Evolutionary conservation across 345 rosid genomes (phyloP).

Genomic region (Kandelia obovata): DNA sequence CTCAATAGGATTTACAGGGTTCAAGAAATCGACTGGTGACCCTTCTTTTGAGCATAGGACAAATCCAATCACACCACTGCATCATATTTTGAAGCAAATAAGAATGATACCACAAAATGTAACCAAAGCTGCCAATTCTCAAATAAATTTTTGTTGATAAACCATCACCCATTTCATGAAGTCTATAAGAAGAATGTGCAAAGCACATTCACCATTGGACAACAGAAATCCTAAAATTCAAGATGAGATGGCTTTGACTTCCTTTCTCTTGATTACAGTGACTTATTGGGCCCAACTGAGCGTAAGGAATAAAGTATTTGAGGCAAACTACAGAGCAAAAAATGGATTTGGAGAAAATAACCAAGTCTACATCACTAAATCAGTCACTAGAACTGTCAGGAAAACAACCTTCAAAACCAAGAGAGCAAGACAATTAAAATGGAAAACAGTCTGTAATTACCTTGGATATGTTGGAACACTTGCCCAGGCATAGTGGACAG

Average conservation of each 20-base stretch:
- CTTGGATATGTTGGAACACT: slow-evolving; percentile 98
- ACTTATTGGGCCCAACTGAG: too few species aligned
- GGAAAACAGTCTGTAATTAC: slow-evolving; percentile 24
- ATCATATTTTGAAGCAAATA: slow-evolving; percentile 5
- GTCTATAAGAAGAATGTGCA: too few species aligned
- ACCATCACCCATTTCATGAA: too few species aligned
- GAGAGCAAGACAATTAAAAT: background rate
- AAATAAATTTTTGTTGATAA: background rate
- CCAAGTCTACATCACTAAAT: too few species aligned
- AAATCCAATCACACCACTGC: slow-evolving; percentile 92
- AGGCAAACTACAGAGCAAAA: too few species aligned
- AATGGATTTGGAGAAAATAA: too few species aligned
- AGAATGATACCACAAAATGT: background rate
- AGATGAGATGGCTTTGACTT: too few species aligned
- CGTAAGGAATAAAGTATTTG: too few species aligned
- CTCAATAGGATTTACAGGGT: slow-evolving; percentile 89
- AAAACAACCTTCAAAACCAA: background rate
- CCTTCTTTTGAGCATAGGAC: slow-evolving; percentile 79
- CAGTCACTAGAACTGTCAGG: background rate
- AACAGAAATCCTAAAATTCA: too few species aligned
- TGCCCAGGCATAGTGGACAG: slow-evolving; percentile 92
- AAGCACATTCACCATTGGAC: too few species aligned
- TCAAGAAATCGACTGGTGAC: slow-evolving; percentile 68
- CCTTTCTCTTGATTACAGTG: too few species aligned
- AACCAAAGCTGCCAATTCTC: background rate